Percentiles rank a stretch among this genome's conserved stretches.
These are phyloP conservation scores for Trichoderma lentiforme DNA, from an alignment of 2,329 filamentous ascomycete genomes.

Conservation along the genomic window DNA sequence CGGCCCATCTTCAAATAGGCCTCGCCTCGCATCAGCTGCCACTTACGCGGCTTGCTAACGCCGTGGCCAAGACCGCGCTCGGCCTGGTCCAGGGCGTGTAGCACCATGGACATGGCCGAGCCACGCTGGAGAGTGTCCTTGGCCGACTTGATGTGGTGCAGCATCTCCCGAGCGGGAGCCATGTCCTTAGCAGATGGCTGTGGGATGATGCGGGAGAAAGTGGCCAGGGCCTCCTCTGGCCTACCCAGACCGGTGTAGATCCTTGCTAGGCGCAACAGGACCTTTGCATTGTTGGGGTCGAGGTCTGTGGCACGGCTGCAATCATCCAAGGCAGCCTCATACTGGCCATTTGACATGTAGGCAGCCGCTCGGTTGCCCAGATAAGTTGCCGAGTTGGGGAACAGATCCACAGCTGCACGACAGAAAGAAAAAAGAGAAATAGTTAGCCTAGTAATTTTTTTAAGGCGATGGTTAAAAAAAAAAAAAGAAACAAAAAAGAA, in stretches of 20 bases:
- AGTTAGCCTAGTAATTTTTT: neutral
- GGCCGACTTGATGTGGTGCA: constrained; percentile 74
- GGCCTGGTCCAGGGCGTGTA: constrained; percentile 88
- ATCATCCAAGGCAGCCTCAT: constrained; percentile 77
- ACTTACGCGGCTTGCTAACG: constrained; percentile 83
- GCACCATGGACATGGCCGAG: constrained; percentile 82
- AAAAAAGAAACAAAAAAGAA: neutral
- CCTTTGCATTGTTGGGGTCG: constrained; percentile 83
- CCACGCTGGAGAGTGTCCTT: constrained; percentile 72
- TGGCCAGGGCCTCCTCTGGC: constrained; percentile 80
- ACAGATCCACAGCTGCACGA: constrained; percentile 73
- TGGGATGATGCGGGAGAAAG: constrained; percentile 76
- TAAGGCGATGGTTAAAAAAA: neutral
- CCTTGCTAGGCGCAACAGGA: constrained; percentile 80
- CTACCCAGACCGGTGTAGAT: constrained; percentile 86
- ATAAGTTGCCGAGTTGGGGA: constrained; percentile 83
- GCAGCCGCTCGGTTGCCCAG: constrained; percentile 93
- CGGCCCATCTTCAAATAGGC: constrained; percentile 91
- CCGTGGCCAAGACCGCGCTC: constrained; percentile 72
- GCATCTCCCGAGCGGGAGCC: constrained; percentile 79
- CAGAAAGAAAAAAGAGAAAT: constrained; percentile 16
- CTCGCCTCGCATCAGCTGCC: constrained; percentile 88
- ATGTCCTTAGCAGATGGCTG: constrained; percentile 81
- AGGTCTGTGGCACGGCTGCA: constrained; percentile 77
- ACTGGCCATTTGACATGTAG: constrained; percentile 83